phyloP scores from a whole-genome alignment of 2,329 filamentous ascomycete species.

The Penicillium vulpinum region DNA sequence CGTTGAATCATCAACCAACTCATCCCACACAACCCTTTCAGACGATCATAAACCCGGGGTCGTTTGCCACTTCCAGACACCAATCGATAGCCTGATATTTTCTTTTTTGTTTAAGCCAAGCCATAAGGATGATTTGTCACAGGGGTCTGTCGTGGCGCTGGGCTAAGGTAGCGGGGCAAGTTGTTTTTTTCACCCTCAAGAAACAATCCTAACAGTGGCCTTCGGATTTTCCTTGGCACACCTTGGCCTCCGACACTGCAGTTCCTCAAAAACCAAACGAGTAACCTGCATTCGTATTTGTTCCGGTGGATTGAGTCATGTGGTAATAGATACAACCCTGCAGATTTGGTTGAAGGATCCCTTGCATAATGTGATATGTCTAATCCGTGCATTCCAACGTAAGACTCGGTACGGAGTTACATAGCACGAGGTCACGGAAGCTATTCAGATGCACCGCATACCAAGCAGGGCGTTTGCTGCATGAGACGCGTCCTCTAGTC shows the following conservation, averaged over 20 bases:
- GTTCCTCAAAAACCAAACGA: background rate
- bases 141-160: background rate
- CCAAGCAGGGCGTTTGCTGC: background rate
- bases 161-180: background rate
- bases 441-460: background rate
- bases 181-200: background rate
- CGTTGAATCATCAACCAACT: background rate
- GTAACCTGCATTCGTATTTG: background rate
- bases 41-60: background rate
- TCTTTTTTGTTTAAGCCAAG: background rate
- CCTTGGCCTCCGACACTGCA: background rate
- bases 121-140: background rate
- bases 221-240: background rate
- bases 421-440: background rate
- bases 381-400: background rate
- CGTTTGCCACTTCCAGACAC: background rate
- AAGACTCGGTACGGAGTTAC: background rate
- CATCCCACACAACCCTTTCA: background rate
- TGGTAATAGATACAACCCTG: background rate
- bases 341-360: background rate
- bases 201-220: no score
- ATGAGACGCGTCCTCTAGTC: background rate
- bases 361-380: background rate
- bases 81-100: background rate
- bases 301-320: background rate